Base-by-base conservation (phyloP, 345 rosid genomes). In the Rhodomyrtus tomentosa region DNA sequence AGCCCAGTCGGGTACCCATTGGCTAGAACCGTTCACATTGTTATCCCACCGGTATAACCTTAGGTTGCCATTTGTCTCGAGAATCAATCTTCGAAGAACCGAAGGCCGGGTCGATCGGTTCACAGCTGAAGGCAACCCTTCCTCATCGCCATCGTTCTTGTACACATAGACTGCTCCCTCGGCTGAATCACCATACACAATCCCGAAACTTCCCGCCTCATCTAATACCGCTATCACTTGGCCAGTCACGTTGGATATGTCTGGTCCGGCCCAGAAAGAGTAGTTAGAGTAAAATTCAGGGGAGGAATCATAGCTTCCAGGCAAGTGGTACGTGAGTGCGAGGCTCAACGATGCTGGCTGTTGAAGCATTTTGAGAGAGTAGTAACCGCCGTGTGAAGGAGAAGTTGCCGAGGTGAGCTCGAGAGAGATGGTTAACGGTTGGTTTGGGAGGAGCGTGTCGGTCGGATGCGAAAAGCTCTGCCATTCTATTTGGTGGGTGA, bases 1-100 rank as follows among this genome's bases (percentile, higher is more conserved):
- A 40, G 99, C 98, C 98, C 98, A 94, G 52, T 95, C 93, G 3
- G 97, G 88, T 1, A 94, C 95, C 98, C 98, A 96, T 72, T 91
- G 96, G 55, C 93, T 87, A 5, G 97, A 92, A 4, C 95, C 96
- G 50, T 94, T 96, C 42, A 92, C 90, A 82, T 93, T 94, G 84
- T 96, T 89, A 59, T 94, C 98, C 96, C 96, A 96, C 84, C 93
- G 88, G 85, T 96, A 95, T 58, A 96, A 82, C 80, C 97, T 89
- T 74, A 96, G 80, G 87, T 94, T 96, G 48, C 98, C 98, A 83
- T 95, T 93, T 32, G 86, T 89, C 87, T 96, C 99, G 1, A 96
- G 92, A 22, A 92, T 91, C 87, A 96, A 84, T 82, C 96, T 92
- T 56, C 98, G 59, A 15, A 90, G 85, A 84, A 92, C 92, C 4